Base-by-base conservation (phyloP, 1,139 yeast genomes). In the Candida sanyaensis region DNA sequence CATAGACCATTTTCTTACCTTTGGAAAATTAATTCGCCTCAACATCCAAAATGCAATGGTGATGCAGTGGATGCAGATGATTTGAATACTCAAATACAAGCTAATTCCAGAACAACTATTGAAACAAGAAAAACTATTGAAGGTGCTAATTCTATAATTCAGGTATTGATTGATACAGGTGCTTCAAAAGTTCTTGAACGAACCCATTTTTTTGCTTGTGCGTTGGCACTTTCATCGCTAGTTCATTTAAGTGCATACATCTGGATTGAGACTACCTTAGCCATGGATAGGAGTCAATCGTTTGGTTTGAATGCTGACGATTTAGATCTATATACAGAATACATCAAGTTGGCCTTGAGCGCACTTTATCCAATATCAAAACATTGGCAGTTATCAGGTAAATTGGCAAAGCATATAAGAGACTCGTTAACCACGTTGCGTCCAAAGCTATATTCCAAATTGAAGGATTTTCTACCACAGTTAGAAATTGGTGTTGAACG, bases 111-210 rank as follows among this genome's bases (percentile, higher is more conserved):
- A 43, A 75, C 76, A 47, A 70, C 74, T 28, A 70, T 77, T 31
- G 82, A 76, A 52, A 78, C 83, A 0, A 65, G 80, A 51, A 75
- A 76, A 52, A 75, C 81, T 1, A 77, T 78, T 17, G 81, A 75
- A 42, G 78, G 80, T 12, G 81, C 83, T 1, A 75, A 75, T 37
- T 64, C 75, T 21, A 72, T 77, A n/a, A 72, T 76, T 3, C 72
- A 67, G 47, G 63, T 75, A 2, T 59, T 77, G 10, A 66, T 78
- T 9, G 80, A 76, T 50, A 75, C 81, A 3, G 71, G 71, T 49
- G 72, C 81, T 0, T 60, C 73, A 0, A 62, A 66, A 40, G 69
- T 77, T 0, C 50, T 66, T 17, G 65, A 69, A 33, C 62, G 83
- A 55, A 76, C 81, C 0, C 81, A 81, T 2, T 62, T 78, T 44